Evolutionary conservation across 2,329 filamentous ascomycete genomes (phyloP), one percentile per base, ranked within the genome.

Genomic region (Lasiodiplodia citricola): DNA sequence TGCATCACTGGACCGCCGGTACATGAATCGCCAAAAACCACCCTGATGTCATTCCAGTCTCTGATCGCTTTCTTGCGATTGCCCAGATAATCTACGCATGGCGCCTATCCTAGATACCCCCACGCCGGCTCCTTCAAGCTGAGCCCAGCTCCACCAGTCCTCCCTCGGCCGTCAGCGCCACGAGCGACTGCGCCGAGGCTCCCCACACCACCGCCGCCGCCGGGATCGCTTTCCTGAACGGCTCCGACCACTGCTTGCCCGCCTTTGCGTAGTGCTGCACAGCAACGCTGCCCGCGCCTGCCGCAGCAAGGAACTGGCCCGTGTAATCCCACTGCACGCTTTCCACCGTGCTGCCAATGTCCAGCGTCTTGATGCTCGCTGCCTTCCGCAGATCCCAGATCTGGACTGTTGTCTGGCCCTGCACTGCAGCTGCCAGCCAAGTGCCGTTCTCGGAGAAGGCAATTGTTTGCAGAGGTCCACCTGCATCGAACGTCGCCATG

Each of bases 391-490:
- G 86, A 80, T 98, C 95, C 85, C 96, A 98, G 67, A 98, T 89
- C 11, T 92, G 92, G 47, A 97, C 90, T 28, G 86, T 90, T 25
- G 89, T 92, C 72, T 94, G 92, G 37, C 89, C 90, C 79, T 93
- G 90, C 69, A 91, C 89, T 8, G 91, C 90, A 5, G 93, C 92
- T 1, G 95, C 95, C 72, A 99, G 90, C 93, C 94, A 98, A 75
- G 92, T 97, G 28, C 96, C 96, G 74, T 99, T 99, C 80, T 99
- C 96, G 0, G 94, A 97, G 81, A 99, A 99, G 69, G 87, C 86
- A 51, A 99, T 83, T 13, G 89, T 88, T 74, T 92, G 88, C 3
- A 97, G 87, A 0, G 94, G 89, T 0, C 89, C 88, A 28, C 80
- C 77, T 70, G 84, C 80, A 8, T 85, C 83, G 79, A 96, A 97